phyloP scores from a whole-genome alignment of 768 basidiomycete species.

The Psilocybe cyanescens region DNA sequence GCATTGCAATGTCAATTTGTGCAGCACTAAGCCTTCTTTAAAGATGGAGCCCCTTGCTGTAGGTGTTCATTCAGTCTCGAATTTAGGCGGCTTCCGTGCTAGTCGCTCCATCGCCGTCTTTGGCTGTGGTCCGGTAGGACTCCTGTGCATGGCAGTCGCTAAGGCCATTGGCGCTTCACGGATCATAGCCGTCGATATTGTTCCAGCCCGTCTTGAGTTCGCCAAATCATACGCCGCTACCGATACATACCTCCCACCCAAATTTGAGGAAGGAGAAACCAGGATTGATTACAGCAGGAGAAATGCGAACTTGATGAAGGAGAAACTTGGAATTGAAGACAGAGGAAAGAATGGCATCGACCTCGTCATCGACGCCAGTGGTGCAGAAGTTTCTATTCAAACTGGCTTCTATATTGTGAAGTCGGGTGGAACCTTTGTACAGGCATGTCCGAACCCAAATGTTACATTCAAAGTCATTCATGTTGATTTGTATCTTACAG shows the following conservation, averaged over 20 bases:
- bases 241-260: conserved; percentile 68
- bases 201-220: conserved; percentile 78
- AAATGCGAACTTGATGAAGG: conserved; percentile 68
- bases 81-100: conserved; percentile 71
- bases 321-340: conserved; percentile 67
- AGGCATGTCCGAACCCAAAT: conserved; percentile 39
- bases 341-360: conserved; percentile 77
- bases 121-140: conserved; percentile 87
- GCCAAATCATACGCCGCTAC: conserved; percentile 86
- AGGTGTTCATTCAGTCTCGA: conserved; percentile 85
- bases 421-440: conserved; percentile 75
- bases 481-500: conserved; percentile 34
- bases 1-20: background rate
- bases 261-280: conserved; percentile 64
- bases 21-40: background rate
- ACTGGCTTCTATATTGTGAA: conserved; percentile 79
- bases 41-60: conserved; percentile 96
- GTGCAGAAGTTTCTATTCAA: conserved; percentile 91
- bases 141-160: conserved; percentile 95
- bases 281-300: conserved; percentile 73
- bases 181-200: conserved; percentile 85
- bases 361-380: conserved; percentile 89
- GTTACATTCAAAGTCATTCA: background rate
- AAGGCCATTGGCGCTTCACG: conserved; percentile 88
- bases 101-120: conserved; percentile 83